Percentiles rank a stretch among this genome's conserved stretches.
Conservation (phyloP, 2,329 filamentous ascomycete genomes). For the Huntiella abstrusa region DNA sequence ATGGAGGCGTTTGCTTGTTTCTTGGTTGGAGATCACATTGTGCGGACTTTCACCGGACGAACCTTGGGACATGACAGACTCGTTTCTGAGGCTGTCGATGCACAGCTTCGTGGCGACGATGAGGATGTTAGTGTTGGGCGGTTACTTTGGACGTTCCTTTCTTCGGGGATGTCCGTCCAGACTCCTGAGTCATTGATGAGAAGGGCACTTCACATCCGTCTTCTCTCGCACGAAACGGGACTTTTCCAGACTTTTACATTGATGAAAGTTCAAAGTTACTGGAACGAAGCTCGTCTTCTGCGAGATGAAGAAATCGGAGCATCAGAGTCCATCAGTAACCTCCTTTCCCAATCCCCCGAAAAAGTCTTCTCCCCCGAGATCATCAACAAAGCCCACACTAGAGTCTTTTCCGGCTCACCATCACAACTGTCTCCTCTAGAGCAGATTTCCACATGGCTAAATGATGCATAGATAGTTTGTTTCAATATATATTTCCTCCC, state of each 20-base stretch:
- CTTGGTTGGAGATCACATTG: slow-evolving; percentile 55
- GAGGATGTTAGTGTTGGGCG: slow-evolving; percentile 76
- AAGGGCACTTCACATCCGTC: slow-evolving; percentile 78
- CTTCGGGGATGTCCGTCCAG: slow-evolving; percentile 69
- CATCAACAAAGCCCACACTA: slow-evolving; percentile 48
- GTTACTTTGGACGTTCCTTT: slow-evolving; percentile 67
- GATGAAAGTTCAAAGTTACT: slow-evolving; percentile 53
- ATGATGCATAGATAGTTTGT: too few species aligned
- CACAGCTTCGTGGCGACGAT: slow-evolving; percentile 80
- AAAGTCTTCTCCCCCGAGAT: slow-evolving; percentile 62
- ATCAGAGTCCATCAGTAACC: slow-evolving; percentile 53
- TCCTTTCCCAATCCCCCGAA: slow-evolving; percentile 65
- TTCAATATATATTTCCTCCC: too few species aligned
- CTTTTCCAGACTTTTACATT: slow-evolving; percentile 34
- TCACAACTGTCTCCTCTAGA: too few species aligned
- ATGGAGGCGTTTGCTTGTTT: slow-evolving; percentile 66
- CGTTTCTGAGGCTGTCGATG: slow-evolving; percentile 73
- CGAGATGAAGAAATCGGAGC: slow-evolving; percentile 42
- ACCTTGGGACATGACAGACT: slow-evolving; percentile 73
- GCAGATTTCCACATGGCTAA: too few species aligned
- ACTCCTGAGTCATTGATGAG: slow-evolving; percentile 74
- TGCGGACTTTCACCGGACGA: slow-evolving; percentile 60
- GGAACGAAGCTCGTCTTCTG: slow-evolving; percentile 61
- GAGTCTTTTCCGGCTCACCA: not conserved
- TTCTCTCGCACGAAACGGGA: slow-evolving; percentile 29